Evolutionary conservation across 2,329 filamentous ascomycete species (phyloP).

Genomic region (Pseudogymnoascus sp.): DNA sequence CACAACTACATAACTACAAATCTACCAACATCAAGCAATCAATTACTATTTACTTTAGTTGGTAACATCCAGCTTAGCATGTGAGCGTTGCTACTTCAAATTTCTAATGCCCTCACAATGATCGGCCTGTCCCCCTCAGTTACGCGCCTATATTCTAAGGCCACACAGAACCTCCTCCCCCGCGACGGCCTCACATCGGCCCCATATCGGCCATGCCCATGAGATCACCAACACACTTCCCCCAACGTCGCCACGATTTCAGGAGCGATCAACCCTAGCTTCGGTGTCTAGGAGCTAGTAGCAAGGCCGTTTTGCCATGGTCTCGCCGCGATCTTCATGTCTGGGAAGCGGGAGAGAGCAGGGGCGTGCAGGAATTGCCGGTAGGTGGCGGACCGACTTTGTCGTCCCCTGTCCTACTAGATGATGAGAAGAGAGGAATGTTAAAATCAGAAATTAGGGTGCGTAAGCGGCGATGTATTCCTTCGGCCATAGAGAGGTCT

Average conservation of each 20-base stretch:
- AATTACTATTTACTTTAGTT: neutral
- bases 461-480: constrained; percentile 9
- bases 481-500: neutral
- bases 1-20: no score
- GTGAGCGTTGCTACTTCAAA: no score
- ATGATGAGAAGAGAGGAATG: neutral
- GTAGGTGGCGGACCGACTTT: constrained; percentile 2
- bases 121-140: neutral
- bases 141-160: neutral
- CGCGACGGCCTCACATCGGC: neutral
- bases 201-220: neutral
- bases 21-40: neutral
- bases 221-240: neutral
- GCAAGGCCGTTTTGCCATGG: neutral
- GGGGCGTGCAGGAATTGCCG: constrained; percentile 14
- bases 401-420: neutral
- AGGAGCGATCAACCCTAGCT: neutral
- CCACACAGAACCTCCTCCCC: neutral
- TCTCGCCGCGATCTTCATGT: neutral
- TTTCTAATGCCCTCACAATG: no score
- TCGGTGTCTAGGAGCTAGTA: neutral
- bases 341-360: constrained; percentile 12
- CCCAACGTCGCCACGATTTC: neutral
- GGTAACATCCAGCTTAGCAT: no score
- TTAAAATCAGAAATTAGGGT: constrained; percentile 1